Evolutionary conservation across 148 eudicot genomes (phyloP).

Genomic region (Euryodendron excelsum): DNA sequence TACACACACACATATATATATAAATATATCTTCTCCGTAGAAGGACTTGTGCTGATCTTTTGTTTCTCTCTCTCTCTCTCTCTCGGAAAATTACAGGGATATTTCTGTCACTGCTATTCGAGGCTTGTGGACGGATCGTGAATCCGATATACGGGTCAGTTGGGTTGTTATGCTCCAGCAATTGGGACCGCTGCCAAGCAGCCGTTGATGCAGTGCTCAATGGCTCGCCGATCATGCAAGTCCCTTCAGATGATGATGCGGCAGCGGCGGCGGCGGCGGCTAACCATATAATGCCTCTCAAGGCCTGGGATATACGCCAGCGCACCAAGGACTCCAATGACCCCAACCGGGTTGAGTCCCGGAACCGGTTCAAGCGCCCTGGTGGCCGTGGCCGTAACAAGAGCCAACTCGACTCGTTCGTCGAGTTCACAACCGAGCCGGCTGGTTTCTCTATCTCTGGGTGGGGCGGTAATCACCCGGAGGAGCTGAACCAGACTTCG

Average conservation of each 20-base stretch:
- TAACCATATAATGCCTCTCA: constrained; percentile 27
- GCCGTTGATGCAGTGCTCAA: constrained; percentile 70
- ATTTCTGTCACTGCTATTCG: constrained; percentile 61
- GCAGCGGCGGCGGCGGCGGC: neutral
- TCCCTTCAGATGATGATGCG: constrained; percentile 4
- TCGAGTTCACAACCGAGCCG: neutral
- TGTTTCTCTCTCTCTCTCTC: neutral
- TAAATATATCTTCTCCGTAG: neutral
- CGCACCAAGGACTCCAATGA: neutral
- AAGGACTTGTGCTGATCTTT: neutral
- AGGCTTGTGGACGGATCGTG: constrained; percentile 78
- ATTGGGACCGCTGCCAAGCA: constrained; percentile 60
- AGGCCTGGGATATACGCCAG: constrained; percentile 49
- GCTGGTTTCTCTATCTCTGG: constrained; percentile 21
- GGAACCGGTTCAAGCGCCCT: constrained; percentile 17
- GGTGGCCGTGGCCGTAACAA: constrained; percentile 8
- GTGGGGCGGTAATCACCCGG: constrained; percentile 2
- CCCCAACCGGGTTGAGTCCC: constrained; percentile 6
- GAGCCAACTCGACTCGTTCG: constrained; percentile 1
- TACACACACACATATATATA: neutral
- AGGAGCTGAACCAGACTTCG: constrained; percentile 10
- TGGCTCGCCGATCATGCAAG: constrained; percentile 40
- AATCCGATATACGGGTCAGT: constrained; percentile 69
- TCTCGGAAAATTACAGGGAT: constrained; percentile 47
- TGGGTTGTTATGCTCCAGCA: constrained; percentile 54